Conservation (phyloP, 2,329 filamentous ascomycete genomes). For the Paracorniculantispora psalliotae region DNA sequence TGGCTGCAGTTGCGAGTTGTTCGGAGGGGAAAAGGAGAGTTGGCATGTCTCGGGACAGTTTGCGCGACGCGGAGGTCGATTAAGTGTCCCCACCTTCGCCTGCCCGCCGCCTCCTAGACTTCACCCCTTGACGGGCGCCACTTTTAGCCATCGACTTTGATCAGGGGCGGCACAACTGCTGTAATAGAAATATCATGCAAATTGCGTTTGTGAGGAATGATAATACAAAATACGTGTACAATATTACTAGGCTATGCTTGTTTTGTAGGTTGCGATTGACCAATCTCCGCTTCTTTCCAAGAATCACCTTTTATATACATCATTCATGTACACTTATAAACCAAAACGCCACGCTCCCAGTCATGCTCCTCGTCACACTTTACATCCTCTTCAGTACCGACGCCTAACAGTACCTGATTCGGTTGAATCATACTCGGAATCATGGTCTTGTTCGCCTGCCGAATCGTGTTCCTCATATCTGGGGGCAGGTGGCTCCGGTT, state of each 20-base stretch:
- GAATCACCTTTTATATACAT: not conserved
- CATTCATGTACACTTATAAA: not conserved
- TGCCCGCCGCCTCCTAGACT: not conserved
- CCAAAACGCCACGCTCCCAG: slow-evolving; percentile 7
- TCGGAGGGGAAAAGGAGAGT: not conserved
- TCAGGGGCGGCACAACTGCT: not conserved
- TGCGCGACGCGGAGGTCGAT: not conserved
- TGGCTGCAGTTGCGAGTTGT: not conserved
- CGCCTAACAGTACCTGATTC: slow-evolving; percentile 18
- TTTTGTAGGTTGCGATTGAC: not conserved
- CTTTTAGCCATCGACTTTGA: not conserved
- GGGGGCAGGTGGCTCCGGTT: slow-evolving; percentile 16
- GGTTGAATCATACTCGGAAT: slow-evolving; percentile 19
- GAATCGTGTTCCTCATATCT: not conserved
- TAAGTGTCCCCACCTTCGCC: slow-evolving; percentile 4
- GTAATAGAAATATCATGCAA: not conserved
- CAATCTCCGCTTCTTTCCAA: slow-evolving; percentile 6
- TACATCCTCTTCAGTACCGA: not conserved
- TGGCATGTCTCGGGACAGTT: not conserved
- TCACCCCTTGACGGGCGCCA: not conserved
- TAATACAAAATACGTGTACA: slow-evolving; percentile 1
- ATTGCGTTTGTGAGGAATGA: not conserved
- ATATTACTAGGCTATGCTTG: not conserved
- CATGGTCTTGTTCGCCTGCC: slow-evolving; percentile 8
- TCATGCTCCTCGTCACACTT: not conserved